These are phyloP conservation scores for Yamadazyma sp. DNA, from an alignment of 805 yeast species.

Conservation along the genomic window DNA sequence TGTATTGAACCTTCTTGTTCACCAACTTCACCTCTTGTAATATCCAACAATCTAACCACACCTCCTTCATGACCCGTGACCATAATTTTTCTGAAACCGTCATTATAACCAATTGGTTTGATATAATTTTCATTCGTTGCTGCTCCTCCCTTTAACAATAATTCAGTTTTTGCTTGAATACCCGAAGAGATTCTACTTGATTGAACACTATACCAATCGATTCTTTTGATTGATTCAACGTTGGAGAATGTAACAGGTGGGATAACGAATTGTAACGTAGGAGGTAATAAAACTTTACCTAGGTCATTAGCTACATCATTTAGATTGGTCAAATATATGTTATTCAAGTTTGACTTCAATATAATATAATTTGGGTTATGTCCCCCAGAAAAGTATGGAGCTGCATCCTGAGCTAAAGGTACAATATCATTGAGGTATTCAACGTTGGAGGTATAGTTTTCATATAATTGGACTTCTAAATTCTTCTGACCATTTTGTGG, in stretches of 20 bases:
- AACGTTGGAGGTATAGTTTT: conserved; percentile 13
- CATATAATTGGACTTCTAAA: conserved; percentile 23
- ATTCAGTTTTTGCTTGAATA: conserved; percentile 40
- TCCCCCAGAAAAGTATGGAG: conserved; percentile 78
- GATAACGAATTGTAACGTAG: conserved; percentile 72
- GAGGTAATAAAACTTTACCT: conserved; percentile 57
- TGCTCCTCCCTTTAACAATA: conserved; percentile 76
- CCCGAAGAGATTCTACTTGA: conserved; percentile 27
- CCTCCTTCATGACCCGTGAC: conserved; percentile 90
- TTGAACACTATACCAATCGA: conserved; percentile 79
- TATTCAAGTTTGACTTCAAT: conserved; percentile 59
- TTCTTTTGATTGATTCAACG: conserved; percentile 52
- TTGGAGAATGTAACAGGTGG: conserved; percentile 62
- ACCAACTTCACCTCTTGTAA: conserved; percentile 63
- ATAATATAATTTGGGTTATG: conserved; percentile 72
- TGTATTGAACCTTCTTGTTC: conserved; percentile 31
- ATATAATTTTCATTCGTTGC: conserved; percentile 46
- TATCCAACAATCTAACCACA: conserved; percentile 77
- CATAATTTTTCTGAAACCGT: conserved; percentile 46
- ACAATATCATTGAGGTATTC: conserved; percentile 27
- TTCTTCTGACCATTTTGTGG: conserved; percentile 45
- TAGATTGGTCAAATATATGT: conserved; percentile 57
- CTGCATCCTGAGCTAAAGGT: conserved; percentile 34
- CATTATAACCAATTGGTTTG: conserved; percentile 31
- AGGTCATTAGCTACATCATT: conserved; percentile 34